phyloP scores from a whole-genome alignment of 2,329 filamentous ascomycete species.

The Nothopassalora personata region DNA sequence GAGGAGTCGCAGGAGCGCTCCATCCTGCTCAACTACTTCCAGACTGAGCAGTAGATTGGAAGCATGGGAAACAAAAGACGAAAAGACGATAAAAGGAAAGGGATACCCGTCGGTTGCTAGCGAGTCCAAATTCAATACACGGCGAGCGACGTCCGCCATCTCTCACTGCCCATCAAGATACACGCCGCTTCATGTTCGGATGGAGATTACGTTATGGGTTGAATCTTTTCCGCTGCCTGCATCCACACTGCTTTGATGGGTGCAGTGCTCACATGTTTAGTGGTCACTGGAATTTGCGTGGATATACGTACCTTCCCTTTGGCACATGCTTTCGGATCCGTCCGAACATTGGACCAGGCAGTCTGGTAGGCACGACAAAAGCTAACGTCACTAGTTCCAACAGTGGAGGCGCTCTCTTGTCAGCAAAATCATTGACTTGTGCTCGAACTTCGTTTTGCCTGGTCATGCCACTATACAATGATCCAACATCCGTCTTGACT shows the following conservation, averaged over 20 bases:
- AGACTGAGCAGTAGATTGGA: conserved; percentile 61
- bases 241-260: not conserved
- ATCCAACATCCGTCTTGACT: no score
- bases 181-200: not conserved
- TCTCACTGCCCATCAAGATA: not conserved
- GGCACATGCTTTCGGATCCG: no score
- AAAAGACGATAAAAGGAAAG: not conserved
- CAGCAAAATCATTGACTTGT: no score
- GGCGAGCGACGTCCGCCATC: not conserved
- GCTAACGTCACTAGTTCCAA: no score
- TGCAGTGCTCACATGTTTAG: no score
- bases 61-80: not conserved
- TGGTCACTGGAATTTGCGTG: no score
- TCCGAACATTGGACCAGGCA: no score
- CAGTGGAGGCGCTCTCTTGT: no score
- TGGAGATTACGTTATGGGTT: not conserved
- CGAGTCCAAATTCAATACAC: not conserved
- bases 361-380: no score
- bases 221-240: not conserved
- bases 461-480: no score
- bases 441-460: no score
- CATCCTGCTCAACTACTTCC: conserved; percentile 99
- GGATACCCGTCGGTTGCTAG: not conserved
- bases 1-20: conserved; percentile 99
- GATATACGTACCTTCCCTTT: no score